A percentile compares a stretch with the other conserved stretches of the same genome.
These are phyloP conservation scores for Quercus rubra DNA, from an alignment of 306 rosid genomes.

Conservation along the genomic window DNA sequence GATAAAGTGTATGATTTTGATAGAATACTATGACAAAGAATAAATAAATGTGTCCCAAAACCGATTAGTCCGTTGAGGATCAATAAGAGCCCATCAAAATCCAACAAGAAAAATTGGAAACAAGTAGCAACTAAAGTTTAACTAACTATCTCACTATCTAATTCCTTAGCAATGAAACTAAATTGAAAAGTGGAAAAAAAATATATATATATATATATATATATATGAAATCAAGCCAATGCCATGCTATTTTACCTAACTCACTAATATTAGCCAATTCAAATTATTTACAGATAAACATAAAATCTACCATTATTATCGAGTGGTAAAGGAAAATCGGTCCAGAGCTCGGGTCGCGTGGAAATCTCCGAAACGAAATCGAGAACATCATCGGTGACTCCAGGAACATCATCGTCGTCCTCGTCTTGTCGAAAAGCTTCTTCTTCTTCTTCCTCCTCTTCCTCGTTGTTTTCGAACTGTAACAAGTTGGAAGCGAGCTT, in stretches of 20 bases:
- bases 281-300: background rate
- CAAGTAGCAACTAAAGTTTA: background rate
- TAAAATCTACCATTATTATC: constrained; percentile 50
- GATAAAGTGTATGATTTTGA: too few species aligned
- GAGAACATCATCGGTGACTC: constrained; percentile 69
- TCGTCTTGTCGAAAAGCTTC: constrained; percentile 11
- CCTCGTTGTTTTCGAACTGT: constrained; percentile 29
- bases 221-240: too few species aligned
- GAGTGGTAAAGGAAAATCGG: constrained; percentile 68
- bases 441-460: constrained; percentile 7
- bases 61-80: too few species aligned
- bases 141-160: background rate
- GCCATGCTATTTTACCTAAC: too few species aligned
- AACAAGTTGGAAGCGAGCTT: constrained; percentile 67
- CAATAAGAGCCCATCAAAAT: too few species aligned
- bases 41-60: too few species aligned
- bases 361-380: constrained; percentile 64
- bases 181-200: too few species aligned
- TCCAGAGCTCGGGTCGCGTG: constrained; percentile 70
- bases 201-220: too few species aligned
- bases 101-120: background rate
- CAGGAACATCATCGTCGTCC: constrained; percentile 43
- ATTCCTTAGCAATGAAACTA: background rate
- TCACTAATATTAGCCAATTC: background rate
- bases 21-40: too few species aligned